Conservation (phyloP, 2,329 filamentous ascomycete species). For the Alternaria sp. region DNA sequence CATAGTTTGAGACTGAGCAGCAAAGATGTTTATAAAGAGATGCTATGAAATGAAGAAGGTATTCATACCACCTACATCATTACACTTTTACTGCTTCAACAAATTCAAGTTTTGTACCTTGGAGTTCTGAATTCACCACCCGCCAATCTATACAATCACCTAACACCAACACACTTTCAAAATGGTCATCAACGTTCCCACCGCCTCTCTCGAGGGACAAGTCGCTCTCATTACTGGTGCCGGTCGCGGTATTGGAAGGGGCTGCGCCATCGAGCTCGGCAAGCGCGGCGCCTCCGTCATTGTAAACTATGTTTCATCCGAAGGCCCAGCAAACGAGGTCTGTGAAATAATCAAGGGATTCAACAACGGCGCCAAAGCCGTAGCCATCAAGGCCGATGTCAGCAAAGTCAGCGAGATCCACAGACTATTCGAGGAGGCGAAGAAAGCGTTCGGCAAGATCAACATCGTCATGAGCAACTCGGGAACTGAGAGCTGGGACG, state of each 20-base stretch:
- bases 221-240: conserved; percentile 69
- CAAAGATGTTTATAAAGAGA: conserved; percentile 23
- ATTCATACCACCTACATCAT: conserved; percentile 20
- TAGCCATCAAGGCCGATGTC: conserved; percentile 68
- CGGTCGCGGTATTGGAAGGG: conserved; percentile 71
- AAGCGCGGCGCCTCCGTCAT: conserved; percentile 70
- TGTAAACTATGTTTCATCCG: conserved; percentile 70
- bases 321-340: conserved; percentile 60
- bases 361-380: conserved; percentile 60
- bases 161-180: conserved; percentile 21
- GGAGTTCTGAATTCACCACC: conserved; percentile 15
- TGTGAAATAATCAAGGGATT: conserved; percentile 56
- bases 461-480: conserved; percentile 63
- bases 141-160: conserved; percentile 22
- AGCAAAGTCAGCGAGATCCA: conserved; percentile 65
- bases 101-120: neutral
- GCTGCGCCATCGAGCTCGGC: conserved; percentile 72
- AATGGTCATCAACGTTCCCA: conserved; percentile 56
- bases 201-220: conserved; percentile 61
- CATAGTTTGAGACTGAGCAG: conserved; percentile 25
- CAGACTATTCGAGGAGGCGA: conserved; percentile 60
- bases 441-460: conserved; percentile 55
- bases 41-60: neutral
- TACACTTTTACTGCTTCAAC: conserved; percentile 1
- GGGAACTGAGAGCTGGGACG: conserved; percentile 72